These are phyloP conservation scores for Penicillium corylophilum DNA, from an alignment of 2,329 filamentous ascomycete genomes.

Conservation along the genomic window DNA sequence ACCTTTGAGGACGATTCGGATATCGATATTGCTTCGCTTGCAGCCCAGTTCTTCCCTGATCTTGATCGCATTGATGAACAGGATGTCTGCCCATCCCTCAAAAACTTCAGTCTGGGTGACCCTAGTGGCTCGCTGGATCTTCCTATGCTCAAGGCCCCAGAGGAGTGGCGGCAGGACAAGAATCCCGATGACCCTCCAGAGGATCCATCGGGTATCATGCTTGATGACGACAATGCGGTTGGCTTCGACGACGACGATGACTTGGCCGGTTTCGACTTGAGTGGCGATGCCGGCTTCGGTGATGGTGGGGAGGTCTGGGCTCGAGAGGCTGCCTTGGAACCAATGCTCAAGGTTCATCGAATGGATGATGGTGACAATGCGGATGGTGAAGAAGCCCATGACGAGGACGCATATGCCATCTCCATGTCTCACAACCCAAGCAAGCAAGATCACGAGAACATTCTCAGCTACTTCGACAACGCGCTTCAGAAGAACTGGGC, in stretches of 20 bases:
- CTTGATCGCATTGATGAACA: slow-evolving; percentile 74
- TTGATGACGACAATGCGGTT: slow-evolving; percentile 80
- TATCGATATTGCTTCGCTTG: slow-evolving; percentile 75
- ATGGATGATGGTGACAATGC: slow-evolving; percentile 52
- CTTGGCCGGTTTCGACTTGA: slow-evolving; percentile 69
- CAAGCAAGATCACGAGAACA: slow-evolving; percentile 79
- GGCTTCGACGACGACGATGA: slow-evolving; percentile 81
- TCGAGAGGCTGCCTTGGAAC: slow-evolving; percentile 79
- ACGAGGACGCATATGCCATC: slow-evolving; percentile 72
- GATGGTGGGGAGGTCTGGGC: slow-evolving; percentile 97
- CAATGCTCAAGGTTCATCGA: slow-evolving; percentile 75
- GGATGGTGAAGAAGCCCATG: slow-evolving; percentile 57
- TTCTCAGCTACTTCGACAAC: slow-evolving; percentile 97
- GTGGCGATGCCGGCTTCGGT: slow-evolving; percentile 76
- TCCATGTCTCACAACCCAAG: slow-evolving; percentile 71
- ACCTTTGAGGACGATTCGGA: slow-evolving; percentile 59
- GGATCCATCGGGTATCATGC: slow-evolving; percentile 75
- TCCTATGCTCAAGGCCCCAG: slow-evolving; percentile 83
- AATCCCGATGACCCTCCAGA: slow-evolving; percentile 56
- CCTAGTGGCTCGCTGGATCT: slow-evolving; percentile 82
- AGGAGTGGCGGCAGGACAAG: slow-evolving; percentile 76
- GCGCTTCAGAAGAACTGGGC: slow-evolving; percentile 96
- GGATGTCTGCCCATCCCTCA: slow-evolving; percentile 92
- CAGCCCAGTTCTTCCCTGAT: slow-evolving; percentile 81
- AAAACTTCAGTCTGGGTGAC: slow-evolving; percentile 88